Evolutionary conservation across 2,329 filamentous ascomycete genomes (phyloP).

Genomic region (Thielaviopsis populi): DNA sequence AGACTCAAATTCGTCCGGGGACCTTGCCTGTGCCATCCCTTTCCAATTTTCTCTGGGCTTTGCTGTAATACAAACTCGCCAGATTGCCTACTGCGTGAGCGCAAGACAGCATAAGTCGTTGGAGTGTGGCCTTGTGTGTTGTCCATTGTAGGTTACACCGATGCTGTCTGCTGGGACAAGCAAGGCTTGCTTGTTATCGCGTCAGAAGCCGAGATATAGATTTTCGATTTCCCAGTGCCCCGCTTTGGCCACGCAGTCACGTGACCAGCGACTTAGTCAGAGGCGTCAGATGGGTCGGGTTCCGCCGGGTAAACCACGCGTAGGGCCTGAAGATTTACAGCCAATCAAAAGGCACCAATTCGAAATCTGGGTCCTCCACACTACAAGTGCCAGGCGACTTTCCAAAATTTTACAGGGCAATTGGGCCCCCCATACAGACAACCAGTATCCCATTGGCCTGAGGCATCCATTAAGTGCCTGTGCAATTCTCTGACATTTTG

Average conservation of each 20-base stretch:
- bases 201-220: no score
- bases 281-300: conserved; percentile 12
- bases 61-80: no score
- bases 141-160: no score
- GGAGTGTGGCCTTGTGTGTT: no score
- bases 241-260: conserved; percentile 1
- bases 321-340: background rate
- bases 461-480: conserved; percentile 14
- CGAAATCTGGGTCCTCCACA: conserved; percentile 12
- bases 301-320: conserved; percentile 12
- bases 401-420: background rate
- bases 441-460: conserved; percentile 9
- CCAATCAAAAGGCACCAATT: conserved; percentile 15
- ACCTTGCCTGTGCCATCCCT: no score
- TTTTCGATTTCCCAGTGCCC: no score
- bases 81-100: no score
- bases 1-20: no score
- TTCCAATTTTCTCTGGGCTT: no score
- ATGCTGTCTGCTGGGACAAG: no score
- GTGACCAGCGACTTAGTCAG: conserved; percentile 7
- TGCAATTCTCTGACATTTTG: conserved; percentile 9
- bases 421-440: background rate
- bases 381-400: background rate
- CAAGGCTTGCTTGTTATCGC: no score
- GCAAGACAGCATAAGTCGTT: no score